These are phyloP conservation scores for Mrakia blollopis DNA, from an alignment of 768 basidiomycete genomes.

Conservation along the genomic window DNA sequence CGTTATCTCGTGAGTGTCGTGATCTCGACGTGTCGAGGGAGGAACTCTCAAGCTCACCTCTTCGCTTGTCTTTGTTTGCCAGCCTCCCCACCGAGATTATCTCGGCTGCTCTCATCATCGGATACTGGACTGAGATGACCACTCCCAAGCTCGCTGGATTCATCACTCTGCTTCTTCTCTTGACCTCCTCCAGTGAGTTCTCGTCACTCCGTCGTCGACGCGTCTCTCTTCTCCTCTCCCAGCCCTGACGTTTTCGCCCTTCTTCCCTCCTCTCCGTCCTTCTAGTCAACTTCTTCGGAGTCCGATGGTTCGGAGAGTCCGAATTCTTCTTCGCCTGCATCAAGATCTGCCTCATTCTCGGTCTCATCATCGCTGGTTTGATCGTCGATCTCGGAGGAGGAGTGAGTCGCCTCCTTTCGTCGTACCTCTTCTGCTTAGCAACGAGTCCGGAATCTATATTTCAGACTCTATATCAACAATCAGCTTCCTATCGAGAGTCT, in stretches of 20 bases:
- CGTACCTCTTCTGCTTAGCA: too few species aligned
- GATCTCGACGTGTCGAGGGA: too few species aligned
- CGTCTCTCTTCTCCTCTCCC: too few species aligned
- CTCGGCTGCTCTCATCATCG: constrained; percentile 42
- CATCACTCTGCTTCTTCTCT: constrained; percentile 16
- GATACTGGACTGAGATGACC: constrained; percentile 54
- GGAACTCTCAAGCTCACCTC: background rate
- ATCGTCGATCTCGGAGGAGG: constrained; percentile 58
- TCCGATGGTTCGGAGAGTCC: constrained; percentile 36
- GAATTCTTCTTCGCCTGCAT: constrained; percentile 42
- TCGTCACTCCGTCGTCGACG: background rate
- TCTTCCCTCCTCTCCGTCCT: background rate
- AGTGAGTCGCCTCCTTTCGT: too few species aligned
- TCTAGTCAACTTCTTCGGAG: constrained; percentile 22
- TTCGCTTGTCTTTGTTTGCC: background rate
- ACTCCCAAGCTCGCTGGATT: constrained; percentile 30
- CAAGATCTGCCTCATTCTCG: constrained; percentile 41
- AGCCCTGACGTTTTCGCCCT: background rate
- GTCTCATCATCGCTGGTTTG: constrained; percentile 48
- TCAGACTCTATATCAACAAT: too few species aligned
- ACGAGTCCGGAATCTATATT: too few species aligned
- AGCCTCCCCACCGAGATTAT: constrained; percentile 44
- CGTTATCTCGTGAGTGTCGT: constrained; percentile 39
- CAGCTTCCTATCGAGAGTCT: too few species aligned
- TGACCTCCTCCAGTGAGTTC: constrained; percentile 16